phyloP scores from a whole-genome alignment of 2,329 filamentous ascomycete species.

The Xenosphaeropsis pyriputrescens region DNA sequence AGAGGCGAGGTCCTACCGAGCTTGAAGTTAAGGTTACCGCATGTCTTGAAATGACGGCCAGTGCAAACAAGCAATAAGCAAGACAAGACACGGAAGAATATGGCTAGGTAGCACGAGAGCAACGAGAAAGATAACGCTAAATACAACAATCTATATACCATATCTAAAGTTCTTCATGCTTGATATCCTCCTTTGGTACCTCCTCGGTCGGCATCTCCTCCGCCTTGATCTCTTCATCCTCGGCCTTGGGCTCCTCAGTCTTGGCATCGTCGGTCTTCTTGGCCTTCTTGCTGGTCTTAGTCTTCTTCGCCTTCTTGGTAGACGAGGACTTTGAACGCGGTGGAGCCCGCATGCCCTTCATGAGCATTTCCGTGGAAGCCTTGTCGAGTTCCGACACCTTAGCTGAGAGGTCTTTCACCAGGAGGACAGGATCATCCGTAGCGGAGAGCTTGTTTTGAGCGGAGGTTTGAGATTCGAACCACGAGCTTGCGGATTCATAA shows the following conservation, averaged over 20 bases:
- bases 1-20: no score
- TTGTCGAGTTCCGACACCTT: constrained; percentile 60
- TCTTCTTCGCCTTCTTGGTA: constrained; percentile 27
- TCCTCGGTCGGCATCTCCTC: constrained; percentile 28
- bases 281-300: constrained; percentile 14
- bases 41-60: no score
- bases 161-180: constrained; percentile 7
- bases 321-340: constrained; percentile 11
- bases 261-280: constrained; percentile 18
- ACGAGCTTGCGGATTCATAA: constrained; percentile 48
- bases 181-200: constrained; percentile 39
- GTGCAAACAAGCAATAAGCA: no score
- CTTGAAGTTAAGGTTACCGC: no score
- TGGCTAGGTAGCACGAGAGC: no score
- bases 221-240: constrained; percentile 15
- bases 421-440: constrained; percentile 62
- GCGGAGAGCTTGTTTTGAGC: constrained; percentile 56
- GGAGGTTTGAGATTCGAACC: constrained; percentile 59
- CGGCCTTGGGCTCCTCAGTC: constrained; percentile 16
- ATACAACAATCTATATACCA: no score
- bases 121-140: no score
- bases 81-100: no score
- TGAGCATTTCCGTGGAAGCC: constrained; percentile 52
- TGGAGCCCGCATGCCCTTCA: constrained; percentile 43
- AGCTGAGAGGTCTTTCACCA: constrained; percentile 54